Evolutionary conservation across 306 rosid species (phyloP), one percentile per base, ranked within the genome.

Genomic region (Aeschynomene evenia): DNA sequence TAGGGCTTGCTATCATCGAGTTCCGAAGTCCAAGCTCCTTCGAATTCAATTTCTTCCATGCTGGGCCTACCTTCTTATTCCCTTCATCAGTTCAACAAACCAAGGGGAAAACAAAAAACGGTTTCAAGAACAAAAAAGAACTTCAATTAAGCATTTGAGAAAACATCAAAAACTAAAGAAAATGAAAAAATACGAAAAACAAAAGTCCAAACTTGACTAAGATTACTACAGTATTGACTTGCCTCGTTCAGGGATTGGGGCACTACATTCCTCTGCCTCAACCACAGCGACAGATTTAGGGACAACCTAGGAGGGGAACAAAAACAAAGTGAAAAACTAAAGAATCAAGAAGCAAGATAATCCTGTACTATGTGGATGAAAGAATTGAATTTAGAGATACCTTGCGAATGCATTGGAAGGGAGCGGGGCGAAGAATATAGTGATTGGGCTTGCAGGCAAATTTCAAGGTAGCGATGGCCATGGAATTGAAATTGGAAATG

Each of bases 41-140:
- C 43, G 96, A 90, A 75, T 81, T 72, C 78, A 92, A 68, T 55
- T 75, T 90, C 89, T 83, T 92, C 91, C 93, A 89, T 14, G 49
- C 46, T 0, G 63, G 84, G 22, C 24, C 63, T 59, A 19, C 57
- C 67, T 77, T 86, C 26, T 56, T 81, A 43, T 75, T 73, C 29
- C 74, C 84, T 74, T 61, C 69, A 73, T 22, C 71, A 9, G 77
- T 64, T 77, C 12, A 65, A 55, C 8, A 18, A 9, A 21, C 12
- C 36, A 43, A 49, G 9, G 7, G 21, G 9, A 43, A 28, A n/a
- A n/a, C n/a, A n/a, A n/a, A n/a, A 31, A 19, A 12, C 4, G 24
- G 31, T 48, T 22, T 7, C 5, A 71, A n/a, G 9, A 71, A 60
- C 11, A 28, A 66, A 65, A 73, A 58, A 61, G 74, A 63, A 10